These are phyloP conservation scores for Salix brachista DNA, from an alignment of 345 rosid genomes.

Conservation along the genomic window DNA sequence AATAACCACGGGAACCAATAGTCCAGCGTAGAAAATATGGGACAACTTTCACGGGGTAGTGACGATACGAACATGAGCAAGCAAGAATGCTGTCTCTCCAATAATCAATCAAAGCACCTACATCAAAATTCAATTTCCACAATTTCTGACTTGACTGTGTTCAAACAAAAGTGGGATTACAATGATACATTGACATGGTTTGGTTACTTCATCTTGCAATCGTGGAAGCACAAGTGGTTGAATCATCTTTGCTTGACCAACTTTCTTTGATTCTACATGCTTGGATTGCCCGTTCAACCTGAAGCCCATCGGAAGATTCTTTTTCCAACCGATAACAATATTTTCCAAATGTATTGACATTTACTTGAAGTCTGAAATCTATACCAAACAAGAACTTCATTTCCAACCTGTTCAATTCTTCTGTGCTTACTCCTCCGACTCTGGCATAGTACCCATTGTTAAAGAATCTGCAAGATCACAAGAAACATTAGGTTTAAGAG, in stretches of 20 bases:
- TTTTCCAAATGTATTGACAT: slow-evolving; percentile 48
- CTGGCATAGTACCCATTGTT: slow-evolving; percentile 87
- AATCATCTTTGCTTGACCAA: slow-evolving; percentile 54
- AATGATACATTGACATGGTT: slow-evolving; percentile 14
- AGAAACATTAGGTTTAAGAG: neutral
- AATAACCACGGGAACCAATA: neutral
- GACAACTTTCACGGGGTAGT: neutral
- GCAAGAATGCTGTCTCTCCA: slow-evolving; percentile 7
- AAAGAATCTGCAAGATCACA: slow-evolving; percentile 54
- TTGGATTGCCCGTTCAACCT: slow-evolving; percentile 46
- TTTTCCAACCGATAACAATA: slow-evolving; percentile 64
- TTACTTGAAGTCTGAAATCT: slow-evolving; percentile 81
- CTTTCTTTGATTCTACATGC: slow-evolving; percentile 50
- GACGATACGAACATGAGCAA: neutral
- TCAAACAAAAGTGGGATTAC: slow-evolving; percentile 7
- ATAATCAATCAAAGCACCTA: slow-evolving; percentile 9
- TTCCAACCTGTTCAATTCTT: slow-evolving; percentile 79
- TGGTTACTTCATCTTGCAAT: slow-evolving; percentile 40
- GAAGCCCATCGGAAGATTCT: slow-evolving; percentile 41
- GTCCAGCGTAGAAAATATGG: neutral
- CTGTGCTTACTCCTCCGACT: slow-evolving; percentile 86
- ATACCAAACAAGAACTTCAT: slow-evolving; percentile 68
- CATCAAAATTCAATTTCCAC: slow-evolving; percentile 11
- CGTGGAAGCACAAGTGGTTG: slow-evolving; percentile 45
- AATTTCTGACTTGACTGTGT: slow-evolving; percentile 5